These are phyloP conservation scores for Tolypocladium album DNA, from an alignment of 2,329 filamentous ascomycete species.

Conservation along the genomic window DNA sequence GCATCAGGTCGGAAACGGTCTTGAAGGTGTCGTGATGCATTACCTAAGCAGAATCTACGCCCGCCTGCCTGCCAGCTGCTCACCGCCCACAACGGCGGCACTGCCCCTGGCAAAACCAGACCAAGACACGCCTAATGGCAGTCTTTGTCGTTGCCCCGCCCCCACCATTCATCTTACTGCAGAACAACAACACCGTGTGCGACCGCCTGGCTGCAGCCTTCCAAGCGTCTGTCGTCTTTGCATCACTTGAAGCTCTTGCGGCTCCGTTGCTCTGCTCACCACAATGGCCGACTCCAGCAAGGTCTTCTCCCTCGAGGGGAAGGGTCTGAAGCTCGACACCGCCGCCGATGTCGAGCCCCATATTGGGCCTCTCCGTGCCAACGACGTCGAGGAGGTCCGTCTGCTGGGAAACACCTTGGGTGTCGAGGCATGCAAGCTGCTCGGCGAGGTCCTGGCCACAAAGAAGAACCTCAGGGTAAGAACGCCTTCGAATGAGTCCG, in stretches of 20 bases:
- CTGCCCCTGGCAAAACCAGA: not conserved
- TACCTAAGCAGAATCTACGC: not conserved
- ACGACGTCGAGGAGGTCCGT: slow-evolving; percentile 73
- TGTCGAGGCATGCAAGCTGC: slow-evolving; percentile 72
- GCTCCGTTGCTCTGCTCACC: slow-evolving; percentile 3
- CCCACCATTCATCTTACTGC: slow-evolving; percentile 13
- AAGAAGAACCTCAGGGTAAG: slow-evolving; percentile 72
- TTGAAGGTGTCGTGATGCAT: not conserved
- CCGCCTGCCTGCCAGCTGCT: not conserved
- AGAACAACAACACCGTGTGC: not conserved
- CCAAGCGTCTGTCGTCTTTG: not conserved
- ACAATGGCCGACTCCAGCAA: slow-evolving; percentile 34
- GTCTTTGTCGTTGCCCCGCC: slow-evolving; percentile 14
- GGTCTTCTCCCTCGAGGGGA: slow-evolving; percentile 84
- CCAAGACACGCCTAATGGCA: not conserved
- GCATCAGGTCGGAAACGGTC: not conserved
- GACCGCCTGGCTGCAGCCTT: not conserved
- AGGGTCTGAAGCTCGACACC: slow-evolving; percentile 83
- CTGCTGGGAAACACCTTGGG: slow-evolving; percentile 89
- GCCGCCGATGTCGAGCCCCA: slow-evolving; percentile 79
- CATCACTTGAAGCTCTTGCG: not conserved
- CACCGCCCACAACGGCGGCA: not conserved
- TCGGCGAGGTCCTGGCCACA: slow-evolving; percentile 72
- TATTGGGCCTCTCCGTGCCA: slow-evolving; percentile 62
- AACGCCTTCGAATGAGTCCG: not conserved